Base-by-base conservation (phyloP, 2,329 filamentous ascomycete genomes). In the Cryphonectria nitschkei region DNA sequence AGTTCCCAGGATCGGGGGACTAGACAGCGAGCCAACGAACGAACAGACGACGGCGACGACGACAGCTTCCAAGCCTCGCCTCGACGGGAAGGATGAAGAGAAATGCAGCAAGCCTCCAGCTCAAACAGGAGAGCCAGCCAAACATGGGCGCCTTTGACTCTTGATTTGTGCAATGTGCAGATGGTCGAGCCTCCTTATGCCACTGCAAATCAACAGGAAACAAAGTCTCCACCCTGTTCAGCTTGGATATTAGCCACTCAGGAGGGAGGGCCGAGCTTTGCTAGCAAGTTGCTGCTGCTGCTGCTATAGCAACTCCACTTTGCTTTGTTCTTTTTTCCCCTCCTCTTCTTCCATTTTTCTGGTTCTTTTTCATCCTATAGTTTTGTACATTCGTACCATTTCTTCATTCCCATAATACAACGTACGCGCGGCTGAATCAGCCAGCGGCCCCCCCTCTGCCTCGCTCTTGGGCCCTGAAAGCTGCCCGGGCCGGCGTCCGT, bases 111-210 rank as follows among this genome's bases (percentile, higher is more conserved):
- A 39, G 9, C 37, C 37, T 6, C 37, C 37, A 39, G 37, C 37
- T 9, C 0, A 9, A 9, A 9, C 26, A 29, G 41, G 11, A 29
- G 14, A 29, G 13, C 41, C 46, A 50, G 22, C 7, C 46, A n/a
- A 3, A 11, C 46, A 50, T 50, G 22, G 46, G 32, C 43, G 16
- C 22, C 3, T 13, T 16, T 34, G 63, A 26, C 22, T 19, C 9
- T 50, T 26, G 41, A 52, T 65, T 54, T 43, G 63, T 16, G 63
- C 41, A 65, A 37, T 43, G 63, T 16, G 63, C 41, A 65, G 26
- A 52, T 43, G 43, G 7, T 46, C 26, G 46, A n/a, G 22, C 46
- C 46, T n/a, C 46, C 46, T 7, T 50, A 22, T n/a, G 43, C 43
- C 41, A 34, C 26, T 4, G 9, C 7, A 26, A 61, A 54, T 65